Evolutionary conservation across 1,139 yeast species (phyloP).

Genomic region (Yamadazyma atmosphaerica): DNA sequence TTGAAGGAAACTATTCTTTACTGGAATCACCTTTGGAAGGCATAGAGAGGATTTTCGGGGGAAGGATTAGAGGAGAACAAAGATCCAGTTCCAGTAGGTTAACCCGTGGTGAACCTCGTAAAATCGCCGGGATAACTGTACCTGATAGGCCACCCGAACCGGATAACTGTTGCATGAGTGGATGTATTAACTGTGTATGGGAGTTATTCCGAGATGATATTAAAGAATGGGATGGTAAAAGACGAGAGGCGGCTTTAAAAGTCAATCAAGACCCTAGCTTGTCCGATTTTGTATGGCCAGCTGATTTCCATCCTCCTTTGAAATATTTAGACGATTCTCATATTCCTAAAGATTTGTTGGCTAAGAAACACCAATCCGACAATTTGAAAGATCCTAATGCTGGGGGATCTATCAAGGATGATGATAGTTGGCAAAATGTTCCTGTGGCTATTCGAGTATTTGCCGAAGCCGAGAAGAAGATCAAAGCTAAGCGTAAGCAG

Average conservation of each 20-base stretch:
- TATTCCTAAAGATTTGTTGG: slow-evolving; percentile 26
- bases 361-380: slow-evolving; percentile 16
- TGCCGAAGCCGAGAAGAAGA: slow-evolving; percentile 74
- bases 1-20: slow-evolving; percentile 48
- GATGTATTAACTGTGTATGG: slow-evolving; percentile 97
- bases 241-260: slow-evolving; percentile 61
- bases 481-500: slow-evolving; percentile 40
- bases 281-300: slow-evolving; percentile 72
- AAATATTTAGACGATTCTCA: slow-evolving; percentile 30
- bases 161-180: slow-evolving; percentile 96
- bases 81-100: slow-evolving; percentile 53
- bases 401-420: slow-evolving; percentile 19
- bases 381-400: slow-evolving; percentile 13
- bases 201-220: slow-evolving; percentile 86
- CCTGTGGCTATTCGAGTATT: slow-evolving; percentile 79
- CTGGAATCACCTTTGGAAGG: slow-evolving; percentile 47
- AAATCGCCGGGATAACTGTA: slow-evolving; percentile 71
- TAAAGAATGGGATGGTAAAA: slow-evolving; percentile 69
- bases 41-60: slow-evolving; percentile 56
- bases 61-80: slow-evolving; percentile 55
- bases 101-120: slow-evolving; percentile 38
- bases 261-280: slow-evolving; percentile 28
- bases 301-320: slow-evolving; percentile 71
- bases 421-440: slow-evolving; percentile 61
- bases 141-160: slow-evolving; percentile 87